Base-by-base conservation (phyloP, 164 flowering plant species). In the Aristolochia californica region DNA sequence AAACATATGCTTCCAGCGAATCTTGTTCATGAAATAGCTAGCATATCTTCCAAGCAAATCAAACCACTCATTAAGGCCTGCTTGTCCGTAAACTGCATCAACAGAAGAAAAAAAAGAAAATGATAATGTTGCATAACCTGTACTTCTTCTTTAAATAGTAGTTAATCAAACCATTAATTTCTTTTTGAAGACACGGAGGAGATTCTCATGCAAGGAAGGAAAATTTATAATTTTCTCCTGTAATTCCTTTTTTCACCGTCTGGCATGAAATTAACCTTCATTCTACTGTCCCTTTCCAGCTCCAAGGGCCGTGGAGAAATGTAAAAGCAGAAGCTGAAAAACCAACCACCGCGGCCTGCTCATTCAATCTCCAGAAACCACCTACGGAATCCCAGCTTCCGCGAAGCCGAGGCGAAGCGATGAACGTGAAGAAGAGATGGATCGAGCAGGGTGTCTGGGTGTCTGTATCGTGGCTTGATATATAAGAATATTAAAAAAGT, bases 251-350 rank as follows among this genome's bases (percentile, higher is more conserved):
- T n/a, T n/a, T n/a, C n/a, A n/a, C n/a, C n/a, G n/a, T n/a, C n/a
- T n/a, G n/a, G n/a, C n/a, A n/a, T n/a, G n/a, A n/a, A n/a, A n/a
- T n/a, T n/a, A n/a, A n/a, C n/a, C n/a, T n/a, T n/a, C n/a, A n/a
- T n/a, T n/a, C n/a, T n/a, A n/a, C n/a, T n/a, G n/a, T n/a, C n/a
- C n/a, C n/a, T 62, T 58, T 77, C 62, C 86, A 84, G 90, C 90
- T 48, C 90, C 87, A 60, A 81, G 83, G 60, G 84, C 87, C 11
- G 74, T 84, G 70, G 87, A 80, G 69, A 84, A 81, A 60, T 78
- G 90, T 77, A 84, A 81, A 77, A 84, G 71, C 82, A 78, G 87
- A 75, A 69, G 70, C 70, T 81, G 69, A 76, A 62, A 55, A 43
- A n/a, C 13, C 58, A 34, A 55, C 58, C 47, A 59, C 40, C 18